These are phyloP conservation scores for Phytophthora pinifolia DNA, from an alignment of 352 stramenopile species.

Conservation along the genomic window DNA sequence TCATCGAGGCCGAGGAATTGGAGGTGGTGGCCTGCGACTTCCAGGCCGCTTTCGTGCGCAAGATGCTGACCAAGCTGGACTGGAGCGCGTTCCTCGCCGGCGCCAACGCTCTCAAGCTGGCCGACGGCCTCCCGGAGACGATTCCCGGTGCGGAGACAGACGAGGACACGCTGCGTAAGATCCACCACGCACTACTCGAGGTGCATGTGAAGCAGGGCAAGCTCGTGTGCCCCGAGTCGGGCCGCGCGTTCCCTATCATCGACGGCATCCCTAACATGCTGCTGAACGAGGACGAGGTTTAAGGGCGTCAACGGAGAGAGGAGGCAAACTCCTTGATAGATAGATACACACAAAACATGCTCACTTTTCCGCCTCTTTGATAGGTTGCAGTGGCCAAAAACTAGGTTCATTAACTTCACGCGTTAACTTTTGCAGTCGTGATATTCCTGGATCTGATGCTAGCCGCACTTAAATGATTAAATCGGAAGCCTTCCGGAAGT, in stretches of 20 bases:
- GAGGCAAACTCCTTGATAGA: conserved; percentile 23
- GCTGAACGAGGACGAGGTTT: conserved; percentile 90
- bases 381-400: conserved; percentile 13
- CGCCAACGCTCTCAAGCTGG: conserved; percentile 68
- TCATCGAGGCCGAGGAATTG: conserved; percentile 80
- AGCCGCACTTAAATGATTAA: conserved; percentile 51
- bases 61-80: conserved; percentile 91
- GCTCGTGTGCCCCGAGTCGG: conserved; percentile 96
- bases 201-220: conserved; percentile 96
- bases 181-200: conserved; percentile 92
- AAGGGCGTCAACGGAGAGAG: conserved; percentile 5
- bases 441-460: conserved; percentile 7
- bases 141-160: conserved; percentile 46
- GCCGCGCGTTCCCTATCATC: conserved; percentile 95
- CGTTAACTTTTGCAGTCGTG: background rate
- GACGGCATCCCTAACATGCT: conserved; percentile 99
- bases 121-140: conserved; percentile 66
- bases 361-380: conserved; percentile 8
- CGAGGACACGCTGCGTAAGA: conserved; percentile 78
- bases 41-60: conserved; percentile 79
- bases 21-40: conserved; percentile 87
- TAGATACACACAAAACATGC: conserved; percentile 28
- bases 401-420: conserved; percentile 27
- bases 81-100: conserved; percentile 85
- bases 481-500: conserved; percentile 61